Base-by-base conservation (phyloP, 345 rosid genomes). In the Cardiospermum halicacabum region DNA sequence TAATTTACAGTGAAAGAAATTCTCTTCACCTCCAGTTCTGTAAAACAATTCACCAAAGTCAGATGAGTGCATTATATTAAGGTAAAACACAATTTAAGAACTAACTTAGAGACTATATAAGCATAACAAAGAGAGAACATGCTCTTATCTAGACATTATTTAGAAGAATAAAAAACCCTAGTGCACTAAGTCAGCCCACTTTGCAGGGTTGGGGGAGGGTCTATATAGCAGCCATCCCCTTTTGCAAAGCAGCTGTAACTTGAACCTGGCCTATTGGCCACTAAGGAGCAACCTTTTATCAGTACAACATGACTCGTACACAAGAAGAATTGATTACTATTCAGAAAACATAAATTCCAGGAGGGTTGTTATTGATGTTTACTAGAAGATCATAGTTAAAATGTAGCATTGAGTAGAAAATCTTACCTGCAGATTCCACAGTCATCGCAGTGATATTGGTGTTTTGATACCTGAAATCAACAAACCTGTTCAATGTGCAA, bases 391-490 rank as follows among this genome's bases (percentile, higher is more conserved):
- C 11, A 57, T 9, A 48, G 34, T 18, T n/a, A 3, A 55, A 42
- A 60, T 39, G 19, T 19, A 56, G 45, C 15, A 53, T 56, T 2
- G 48, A 42, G 15, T 25, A 28, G 62, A 34, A 22, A 37, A 59
- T 26, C 32, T 61, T 70, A 81, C 92, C 92, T 78, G 77, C 89
- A 86, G 64, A 86, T 82, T 60, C 92, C 87, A 54, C 92, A 86
- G 36, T 77, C 82, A 48, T 78, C 76, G 42, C 92, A 86, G 63
- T 86, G 92, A 67, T 84, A 86, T 57, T 86, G 92, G 25, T 72
- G 68, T 73, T 86, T 86, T 0, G 78, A 77, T 56, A 80, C 73
- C 92, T 86, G 78, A 62, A 62, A 50, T 11, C 10, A 55, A 37
- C 24, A n/a, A 3, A 56, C 42, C 30, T 54, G 28, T 40, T 64